Evolutionary conservation across 2,329 filamentous ascomycete genomes (phyloP).

Genomic region (Penicillium sp.): DNA sequence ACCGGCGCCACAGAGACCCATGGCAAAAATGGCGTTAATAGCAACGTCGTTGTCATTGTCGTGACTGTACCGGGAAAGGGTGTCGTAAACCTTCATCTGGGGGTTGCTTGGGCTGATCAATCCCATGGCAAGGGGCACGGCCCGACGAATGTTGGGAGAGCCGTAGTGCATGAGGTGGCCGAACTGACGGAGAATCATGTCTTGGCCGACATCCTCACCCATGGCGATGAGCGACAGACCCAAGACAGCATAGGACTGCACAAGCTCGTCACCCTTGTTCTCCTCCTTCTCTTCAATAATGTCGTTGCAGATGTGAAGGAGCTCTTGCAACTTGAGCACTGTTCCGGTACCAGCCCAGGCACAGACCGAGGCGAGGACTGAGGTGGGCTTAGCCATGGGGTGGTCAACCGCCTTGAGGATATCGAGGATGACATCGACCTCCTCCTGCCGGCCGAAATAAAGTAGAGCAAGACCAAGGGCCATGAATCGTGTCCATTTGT

Average conservation of each 20-base stretch:
- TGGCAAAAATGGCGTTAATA: slow-evolving; percentile 97
- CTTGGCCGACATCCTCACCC: slow-evolving; percentile 97
- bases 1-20: slow-evolving; percentile 93
- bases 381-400: slow-evolving; percentile 93
- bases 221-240: slow-evolving; percentile 92
- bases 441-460: slow-evolving; percentile 95
- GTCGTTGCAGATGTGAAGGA: slow-evolving; percentile 97
- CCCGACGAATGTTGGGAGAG: slow-evolving; percentile 92
- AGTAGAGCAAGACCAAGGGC: slow-evolving; percentile 87
- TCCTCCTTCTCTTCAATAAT: slow-evolving; percentile 91
- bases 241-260: slow-evolving; percentile 93
- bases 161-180: slow-evolving; percentile 99
- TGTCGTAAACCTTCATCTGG: slow-evolving; percentile 99
- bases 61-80: slow-evolving; percentile 92
- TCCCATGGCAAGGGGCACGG: slow-evolving; percentile 93
- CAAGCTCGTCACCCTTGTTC: slow-evolving; percentile 90
- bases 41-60: slow-evolving; percentile 98
- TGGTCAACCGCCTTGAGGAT: slow-evolving; percentile 96
- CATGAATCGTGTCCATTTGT: slow-evolving; percentile 98
- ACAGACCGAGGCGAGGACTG: slow-evolving; percentile 90
- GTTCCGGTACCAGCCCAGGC: slow-evolving; percentile 97
- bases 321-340: slow-evolving; percentile 92
- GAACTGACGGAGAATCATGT: slow-evolving; percentile 97
- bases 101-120: slow-evolving; percentile 96
- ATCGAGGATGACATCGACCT: slow-evolving; percentile 96